phyloP scores from a whole-genome alignment of 2,329 filamentous ascomycete species.

The Pseudogymnoascus sp. region DNA sequence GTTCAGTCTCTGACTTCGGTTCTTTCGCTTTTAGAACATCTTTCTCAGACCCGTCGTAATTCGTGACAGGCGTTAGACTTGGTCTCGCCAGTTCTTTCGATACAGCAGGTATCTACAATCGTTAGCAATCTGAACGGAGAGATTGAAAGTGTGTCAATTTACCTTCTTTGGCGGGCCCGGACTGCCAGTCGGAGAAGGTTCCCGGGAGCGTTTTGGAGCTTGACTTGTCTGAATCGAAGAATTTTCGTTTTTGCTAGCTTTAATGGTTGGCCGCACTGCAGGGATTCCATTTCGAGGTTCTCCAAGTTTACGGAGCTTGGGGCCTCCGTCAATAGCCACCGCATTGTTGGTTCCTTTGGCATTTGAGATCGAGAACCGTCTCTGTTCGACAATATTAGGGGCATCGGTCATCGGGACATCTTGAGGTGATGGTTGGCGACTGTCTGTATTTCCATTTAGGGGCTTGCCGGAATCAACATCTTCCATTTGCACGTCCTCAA shows the following conservation, averaged over 20 bases:
- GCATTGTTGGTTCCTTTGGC: not conserved
- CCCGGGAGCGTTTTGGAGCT: not conserved
- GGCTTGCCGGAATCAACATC: not conserved
- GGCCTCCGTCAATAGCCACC: not conserved
- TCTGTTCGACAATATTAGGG: conserved; percentile 3
- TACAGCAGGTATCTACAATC: not conserved
- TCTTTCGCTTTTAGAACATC: not conserved
- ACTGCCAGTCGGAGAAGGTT: not conserved
- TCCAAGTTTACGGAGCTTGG: not conserved
- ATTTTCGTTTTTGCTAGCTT: not conserved
- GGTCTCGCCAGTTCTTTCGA: not conserved
- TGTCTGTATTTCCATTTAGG: not conserved
- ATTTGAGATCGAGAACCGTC: not conserved
- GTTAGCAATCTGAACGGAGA: not conserved
- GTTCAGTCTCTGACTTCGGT: not conserved
- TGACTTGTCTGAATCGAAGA: not conserved
- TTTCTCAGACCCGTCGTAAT: not conserved
- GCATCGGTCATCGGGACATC: not conserved
- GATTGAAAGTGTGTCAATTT: not conserved
- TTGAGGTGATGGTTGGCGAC: not conserved
- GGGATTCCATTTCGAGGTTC: not conserved
- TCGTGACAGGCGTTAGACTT: not conserved
- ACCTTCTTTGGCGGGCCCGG: not conserved
- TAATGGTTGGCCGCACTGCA: not conserved
- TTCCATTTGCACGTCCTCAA: conserved; percentile 4